Evolutionary conservation across 495 filamentous ascomycete genomes (phyloP).

Genomic region (Podospora comata): DNA sequence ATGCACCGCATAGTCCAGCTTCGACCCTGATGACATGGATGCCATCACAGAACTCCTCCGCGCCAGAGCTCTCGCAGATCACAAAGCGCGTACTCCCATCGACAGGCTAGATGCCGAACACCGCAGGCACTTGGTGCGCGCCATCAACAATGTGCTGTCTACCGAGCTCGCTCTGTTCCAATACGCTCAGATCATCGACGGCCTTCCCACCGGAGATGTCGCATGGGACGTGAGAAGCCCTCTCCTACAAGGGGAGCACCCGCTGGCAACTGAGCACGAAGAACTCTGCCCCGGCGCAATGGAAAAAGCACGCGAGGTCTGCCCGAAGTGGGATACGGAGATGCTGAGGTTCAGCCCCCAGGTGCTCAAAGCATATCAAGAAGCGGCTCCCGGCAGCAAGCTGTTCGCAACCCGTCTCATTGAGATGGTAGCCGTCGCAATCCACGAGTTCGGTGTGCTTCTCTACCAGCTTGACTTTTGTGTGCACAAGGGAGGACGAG

Average conservation of each 20-base stretch:
- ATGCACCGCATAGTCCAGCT: too few relatives aligned
- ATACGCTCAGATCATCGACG: conserved; percentile 36
- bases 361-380: conserved; percentile 25
- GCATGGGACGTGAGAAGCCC: conserved; percentile 12
- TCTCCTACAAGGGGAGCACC: conserved; percentile 16
- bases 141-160: conserved; percentile 20
- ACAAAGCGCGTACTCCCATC: conserved; percentile 10
- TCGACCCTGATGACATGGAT: background rate
- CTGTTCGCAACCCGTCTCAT: conserved; percentile 27
- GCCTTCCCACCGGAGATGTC: conserved; percentile 27
- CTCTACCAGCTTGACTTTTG: conserved; percentile 24
- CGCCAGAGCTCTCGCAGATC: conserved; percentile 3
- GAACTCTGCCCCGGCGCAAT: conserved; percentile 25
- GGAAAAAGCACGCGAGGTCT: conserved; percentile 21
- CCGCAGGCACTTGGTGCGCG: conserved; percentile 14
- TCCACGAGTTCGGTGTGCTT: conserved; percentile 32
- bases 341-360: conserved; percentile 19
- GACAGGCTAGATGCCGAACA: conserved; percentile 19
- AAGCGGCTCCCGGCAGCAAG: conserved; percentile 19
- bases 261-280: conserved; percentile 18
- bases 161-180: conserved; percentile 30
- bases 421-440: conserved; percentile 29
- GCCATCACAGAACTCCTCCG: background rate
- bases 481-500: conserved; percentile 9
- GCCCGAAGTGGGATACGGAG: conserved; percentile 16